These are phyloP conservation scores for Neurospora intermedia DNA, from an alignment of 495 filamentous ascomycete species.

Conservation along the genomic window DNA sequence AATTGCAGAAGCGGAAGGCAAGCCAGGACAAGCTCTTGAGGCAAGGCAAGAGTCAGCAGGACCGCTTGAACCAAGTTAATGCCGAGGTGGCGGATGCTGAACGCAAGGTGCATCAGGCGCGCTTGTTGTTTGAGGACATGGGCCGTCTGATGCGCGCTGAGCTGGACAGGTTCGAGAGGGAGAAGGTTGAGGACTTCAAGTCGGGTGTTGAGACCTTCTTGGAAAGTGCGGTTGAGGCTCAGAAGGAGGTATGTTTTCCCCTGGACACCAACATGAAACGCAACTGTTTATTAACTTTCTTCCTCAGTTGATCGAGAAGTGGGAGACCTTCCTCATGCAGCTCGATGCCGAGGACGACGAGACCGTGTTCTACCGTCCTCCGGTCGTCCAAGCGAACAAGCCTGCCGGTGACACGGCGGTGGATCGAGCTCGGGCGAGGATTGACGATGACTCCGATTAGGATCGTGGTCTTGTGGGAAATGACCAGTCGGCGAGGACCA, in stretches of 20 bases:
- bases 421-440: conserved; percentile 38
- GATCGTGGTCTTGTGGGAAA: conserved; percentile 3
- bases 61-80: conserved; percentile 78
- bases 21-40: conserved; percentile 85
- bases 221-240: conserved; percentile 91
- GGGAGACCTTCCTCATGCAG: conserved; percentile 96
- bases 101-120: conserved; percentile 80
- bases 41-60: conserved; percentile 90
- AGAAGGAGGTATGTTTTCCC: conserved; percentile 73
- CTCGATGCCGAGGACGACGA: conserved; percentile 89
- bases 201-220: conserved; percentile 94
- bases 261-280: neutral
- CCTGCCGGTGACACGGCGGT: conserved; percentile 37
- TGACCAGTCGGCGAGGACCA: conserved; percentile 5
- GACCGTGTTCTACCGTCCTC: conserved; percentile 60
- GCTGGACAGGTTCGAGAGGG: conserved; percentile 86
- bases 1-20: conserved; percentile 74
- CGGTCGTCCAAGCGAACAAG: conserved; percentile 35
- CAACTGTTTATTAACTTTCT: neutral
- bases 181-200: conserved; percentile 99
- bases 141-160: conserved; percentile 83
- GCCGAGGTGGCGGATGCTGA: conserved; percentile 92
- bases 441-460: conserved; percentile 43
- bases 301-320: conserved; percentile 87
- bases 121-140: conserved; percentile 95